phyloP scores from a whole-genome alignment of 768 basidiomycete species.

The Leucocoprinus leucothites region DNA sequence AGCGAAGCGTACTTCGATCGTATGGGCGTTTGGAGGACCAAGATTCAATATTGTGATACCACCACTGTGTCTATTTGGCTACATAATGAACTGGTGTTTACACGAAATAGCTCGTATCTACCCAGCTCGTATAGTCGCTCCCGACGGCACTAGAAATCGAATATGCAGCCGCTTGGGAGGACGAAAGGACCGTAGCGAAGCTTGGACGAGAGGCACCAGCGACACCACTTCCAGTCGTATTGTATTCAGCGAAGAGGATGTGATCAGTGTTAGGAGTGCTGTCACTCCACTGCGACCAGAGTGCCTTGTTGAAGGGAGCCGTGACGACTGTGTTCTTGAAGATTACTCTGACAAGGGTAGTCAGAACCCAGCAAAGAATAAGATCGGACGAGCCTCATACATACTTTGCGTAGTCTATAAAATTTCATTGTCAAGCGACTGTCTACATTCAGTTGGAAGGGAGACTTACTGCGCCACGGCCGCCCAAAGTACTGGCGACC shows the following conservation, averaged over 20 bases:
- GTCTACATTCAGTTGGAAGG: neutral
- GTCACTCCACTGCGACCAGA: slow-evolving; percentile 47
- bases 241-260: slow-evolving; percentile 43
- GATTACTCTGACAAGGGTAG: slow-evolving; percentile 35
- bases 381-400: slow-evolving; percentile 7
- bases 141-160: slow-evolving; percentile 44
- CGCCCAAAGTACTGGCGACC: slow-evolving; percentile 42
- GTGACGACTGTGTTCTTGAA: slow-evolving; percentile 44
- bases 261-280: slow-evolving; percentile 35
- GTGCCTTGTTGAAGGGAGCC: slow-evolving; percentile 34
- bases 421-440: neutral
- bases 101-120: slow-evolving; percentile 38
- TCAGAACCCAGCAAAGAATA: neutral
- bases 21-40: too few relatives aligned
- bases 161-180: slow-evolving; percentile 35
- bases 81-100: slow-evolving; percentile 7
- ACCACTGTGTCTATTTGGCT: too few relatives aligned
- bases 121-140: slow-evolving; percentile 43
- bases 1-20: too few relatives aligned
- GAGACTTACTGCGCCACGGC: slow-evolving; percentile 41
- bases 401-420: slow-evolving; percentile 41
- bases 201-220: slow-evolving; percentile 29
- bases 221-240: slow-evolving; percentile 40
- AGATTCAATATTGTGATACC: too few relatives aligned
- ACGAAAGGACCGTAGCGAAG: slow-evolving; percentile 38